Conservation (phyloP, 2,329 filamentous ascomycete species). For the Talaromyces verruculosus region DNA sequence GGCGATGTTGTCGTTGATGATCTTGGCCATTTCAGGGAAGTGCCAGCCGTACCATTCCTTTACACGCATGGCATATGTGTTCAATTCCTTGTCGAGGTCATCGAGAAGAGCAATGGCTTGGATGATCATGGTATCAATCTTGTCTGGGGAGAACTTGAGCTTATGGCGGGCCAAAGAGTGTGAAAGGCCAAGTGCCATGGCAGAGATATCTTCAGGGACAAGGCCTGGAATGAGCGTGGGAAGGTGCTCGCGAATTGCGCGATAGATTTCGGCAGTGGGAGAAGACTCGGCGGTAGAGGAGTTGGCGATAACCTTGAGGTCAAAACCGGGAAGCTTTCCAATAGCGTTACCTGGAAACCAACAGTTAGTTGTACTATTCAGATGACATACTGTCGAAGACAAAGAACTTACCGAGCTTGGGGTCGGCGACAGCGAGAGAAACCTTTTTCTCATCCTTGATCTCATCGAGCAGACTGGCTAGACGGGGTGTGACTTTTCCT, state of each 20-base stretch:
- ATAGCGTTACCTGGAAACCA: conserved; percentile 68
- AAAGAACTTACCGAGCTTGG: conserved; percentile 66
- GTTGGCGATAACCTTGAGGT: conserved; percentile 80
- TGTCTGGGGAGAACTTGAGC: conserved; percentile 97
- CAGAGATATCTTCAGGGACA: conserved; percentile 78
- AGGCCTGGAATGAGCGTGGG: conserved; percentile 88
- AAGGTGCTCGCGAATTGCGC: conserved; percentile 88
- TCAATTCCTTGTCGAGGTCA: conserved; percentile 97
- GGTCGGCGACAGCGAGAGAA: conserved; percentile 88
- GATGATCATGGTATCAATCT: conserved; percentile 99
- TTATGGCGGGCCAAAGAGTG: conserved; percentile 97
- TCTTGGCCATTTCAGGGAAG: conserved; percentile 96
- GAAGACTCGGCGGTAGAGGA: conserved; percentile 75
- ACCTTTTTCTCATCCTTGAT: conserved; percentile 98
- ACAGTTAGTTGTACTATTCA: no score
- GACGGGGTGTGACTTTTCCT: conserved; percentile 88
- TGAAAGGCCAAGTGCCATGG: conserved; percentile 93
- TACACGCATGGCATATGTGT: conserved; percentile 97
- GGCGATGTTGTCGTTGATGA: conserved; percentile 93
- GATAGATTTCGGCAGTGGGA: conserved; percentile 82
- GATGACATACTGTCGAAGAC: not conserved
- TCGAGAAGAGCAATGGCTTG: conserved; percentile 93
- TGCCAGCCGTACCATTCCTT: conserved; percentile 99
- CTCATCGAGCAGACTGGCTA: conserved; percentile 76
- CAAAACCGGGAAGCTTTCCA: conserved; percentile 83